A percentile compares a stretch with the other conserved stretches of the same genome.
Conservation (phyloP, 225 moss, liverwort and hornwort species). For the Rhytidiadelphus loreus region DNA sequence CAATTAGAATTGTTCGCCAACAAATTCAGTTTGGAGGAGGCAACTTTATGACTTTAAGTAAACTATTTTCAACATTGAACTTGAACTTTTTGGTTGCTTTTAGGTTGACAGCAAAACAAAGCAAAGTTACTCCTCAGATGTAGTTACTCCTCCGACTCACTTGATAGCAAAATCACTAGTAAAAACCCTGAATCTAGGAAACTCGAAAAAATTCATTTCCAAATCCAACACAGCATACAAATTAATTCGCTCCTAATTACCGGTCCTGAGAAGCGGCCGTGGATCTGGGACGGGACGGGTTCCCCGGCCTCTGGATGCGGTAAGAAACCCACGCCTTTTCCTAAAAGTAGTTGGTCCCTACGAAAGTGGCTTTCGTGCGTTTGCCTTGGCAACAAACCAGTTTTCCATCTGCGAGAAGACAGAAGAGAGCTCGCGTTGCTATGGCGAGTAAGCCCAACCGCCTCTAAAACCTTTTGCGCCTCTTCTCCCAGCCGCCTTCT, state of each 20-base stretch:
- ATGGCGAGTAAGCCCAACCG: neutral
- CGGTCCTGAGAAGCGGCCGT: neutral
- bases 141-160: neutral
- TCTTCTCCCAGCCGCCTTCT: neutral
- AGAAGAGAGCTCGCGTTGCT: neutral
- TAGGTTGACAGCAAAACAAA: rapidly evolving
- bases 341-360: neutral
- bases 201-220: neutral
- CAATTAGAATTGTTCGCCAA: rapidly evolving
- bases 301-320: neutral
- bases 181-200: rapidly evolving
- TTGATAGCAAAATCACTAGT: rapidly evolving
- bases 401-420: neutral
- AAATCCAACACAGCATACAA: neutral
- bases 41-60: rapidly evolving
- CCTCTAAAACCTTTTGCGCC: neutral
- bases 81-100: neutral
- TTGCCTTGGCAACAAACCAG: neutral
- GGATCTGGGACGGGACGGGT: neutral
- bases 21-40: rapidly evolving
- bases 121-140: neutral
- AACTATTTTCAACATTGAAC: too few species aligned
- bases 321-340: neutral
- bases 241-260: neutral
- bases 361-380: neutral